Base-by-base conservation (phyloP, 768 basidiomycete genomes). In the Podaxis sp. region DNA sequence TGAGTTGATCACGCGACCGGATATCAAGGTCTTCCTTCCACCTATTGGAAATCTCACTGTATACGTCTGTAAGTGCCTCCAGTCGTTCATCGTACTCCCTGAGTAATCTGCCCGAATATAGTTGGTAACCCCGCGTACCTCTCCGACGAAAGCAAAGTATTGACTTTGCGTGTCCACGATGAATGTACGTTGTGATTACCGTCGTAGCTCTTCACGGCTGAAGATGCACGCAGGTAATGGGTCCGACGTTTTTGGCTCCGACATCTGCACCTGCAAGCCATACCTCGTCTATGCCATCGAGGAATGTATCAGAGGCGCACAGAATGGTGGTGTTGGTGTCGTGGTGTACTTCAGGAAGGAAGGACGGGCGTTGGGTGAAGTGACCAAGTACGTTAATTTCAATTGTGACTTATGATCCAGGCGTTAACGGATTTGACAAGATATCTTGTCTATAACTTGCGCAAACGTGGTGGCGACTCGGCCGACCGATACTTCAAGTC, bases 311-410 rank as follows among this genome's bases (percentile, higher is more conserved):
- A 88, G 89, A 36, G 83, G 86, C 52, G 95, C 81, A 2, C 83
- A 84, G 60, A 70, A 72, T 13, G 76, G 76, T 70, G 96, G 96
- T 26, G 93, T 97, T 26, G 96, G 96, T 19, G 83, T 95, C 28
- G 92, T 96, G 17, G 88, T 96, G 9, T 98, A 98, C 76, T 96
- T 96, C 84, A 83, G 95, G 60, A 95, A 96, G 72, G 94, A 96
- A 74, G 95, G 95, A 11, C 84, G 96, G 46, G 94, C 94, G 0
- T 80, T 98, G 1, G 96, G 96, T 2, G 96, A 98, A 74, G 95
- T 96, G 12, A 94, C 93, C 51, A 95, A 94, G 86, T 92, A 68
- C 65, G 81, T 78, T 54, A 24, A 36, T 55, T 7, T 57, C 8
- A 46, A 39, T 24, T 11, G 22, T 24, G 2, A n/a, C 12, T 38